These are phyloP conservation scores for Somion occarium DNA, from an alignment of 1,284 basidiomycete genomes.

Conservation along the genomic window DNA sequence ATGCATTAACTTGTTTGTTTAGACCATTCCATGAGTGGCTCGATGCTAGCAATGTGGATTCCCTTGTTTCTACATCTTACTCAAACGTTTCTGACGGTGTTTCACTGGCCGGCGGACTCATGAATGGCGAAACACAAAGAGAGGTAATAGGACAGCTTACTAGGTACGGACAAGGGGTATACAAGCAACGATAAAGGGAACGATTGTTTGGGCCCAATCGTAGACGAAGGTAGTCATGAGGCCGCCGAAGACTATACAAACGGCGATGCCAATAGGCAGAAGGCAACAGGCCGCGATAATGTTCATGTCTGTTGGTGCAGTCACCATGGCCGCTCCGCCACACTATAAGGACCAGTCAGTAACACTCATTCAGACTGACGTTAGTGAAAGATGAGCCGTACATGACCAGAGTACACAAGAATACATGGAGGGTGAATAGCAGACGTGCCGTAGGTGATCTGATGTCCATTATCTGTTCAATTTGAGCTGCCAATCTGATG, in stretches of 20 bases:
- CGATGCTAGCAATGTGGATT: too few relatives aligned
- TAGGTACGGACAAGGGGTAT: slow-evolving; percentile 42
- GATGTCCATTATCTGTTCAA: too few relatives aligned
- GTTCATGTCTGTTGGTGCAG: slow-evolving; percentile 76
- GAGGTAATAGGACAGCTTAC: slow-evolving; percentile 15
- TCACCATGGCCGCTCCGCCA: slow-evolving; percentile 80
- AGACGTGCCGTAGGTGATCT: slow-evolving; percentile 63
- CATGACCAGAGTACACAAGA: slow-evolving; percentile 79
- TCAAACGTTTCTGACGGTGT: slow-evolving; percentile 53
- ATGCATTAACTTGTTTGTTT: too few relatives aligned
- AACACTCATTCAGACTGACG: too few relatives aligned
- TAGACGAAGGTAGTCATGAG: slow-evolving; percentile 51
- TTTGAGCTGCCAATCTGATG: too few relatives aligned
- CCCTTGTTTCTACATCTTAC: too few relatives aligned
- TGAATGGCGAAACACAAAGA: slow-evolving; percentile 9
- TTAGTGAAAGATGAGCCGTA: slow-evolving; percentile 33
- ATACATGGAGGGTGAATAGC: slow-evolving; percentile 74
- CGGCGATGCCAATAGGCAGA: slow-evolving; percentile 49
- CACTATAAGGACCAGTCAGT: slow-evolving; percentile 14
- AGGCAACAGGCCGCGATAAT: slow-evolving; percentile 82
- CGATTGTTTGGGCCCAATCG: slow-evolving; percentile 47
- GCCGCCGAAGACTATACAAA: slow-evolving; percentile 45
- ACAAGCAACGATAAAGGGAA: slow-evolving; percentile 43
- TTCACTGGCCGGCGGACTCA: slow-evolving; percentile 35
- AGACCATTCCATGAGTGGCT: too few relatives aligned